phyloP scores from a whole-genome alignment of 2,329 filamentous ascomycete species.

The Aspergillus brunneoviolaceus region DNA sequence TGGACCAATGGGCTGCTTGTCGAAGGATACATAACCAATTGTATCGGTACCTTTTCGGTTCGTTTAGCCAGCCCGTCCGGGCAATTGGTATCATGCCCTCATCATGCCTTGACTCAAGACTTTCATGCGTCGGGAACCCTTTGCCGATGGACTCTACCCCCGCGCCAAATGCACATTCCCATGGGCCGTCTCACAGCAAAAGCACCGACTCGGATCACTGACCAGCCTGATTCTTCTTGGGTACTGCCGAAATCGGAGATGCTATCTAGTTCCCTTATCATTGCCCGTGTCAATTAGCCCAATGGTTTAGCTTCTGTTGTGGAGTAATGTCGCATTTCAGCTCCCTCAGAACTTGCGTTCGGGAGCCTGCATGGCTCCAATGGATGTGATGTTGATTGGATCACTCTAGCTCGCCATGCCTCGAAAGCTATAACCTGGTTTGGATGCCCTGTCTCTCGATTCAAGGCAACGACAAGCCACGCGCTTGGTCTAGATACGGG shows the following conservation, averaged over 20 bases:
- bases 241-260: neutral
- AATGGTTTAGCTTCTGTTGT: neutral
- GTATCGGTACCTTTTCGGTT: neutral
- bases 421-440: neutral
- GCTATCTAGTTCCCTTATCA: too few species aligned
- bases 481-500: neutral
- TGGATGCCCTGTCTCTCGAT: neutral
- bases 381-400: neutral
- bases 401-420: neutral
- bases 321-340: neutral
- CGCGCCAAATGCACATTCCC: neutral
- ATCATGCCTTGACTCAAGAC: too few species aligned
- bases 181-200: too few species aligned
- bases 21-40: neutral
- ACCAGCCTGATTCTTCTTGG: too few species aligned
- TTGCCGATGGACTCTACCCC: neutral
- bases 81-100: neutral
- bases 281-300: too few species aligned
- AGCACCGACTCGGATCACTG: too few species aligned
- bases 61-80: neutral
- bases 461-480: neutral
- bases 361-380: neutral
- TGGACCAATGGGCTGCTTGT: neutral
- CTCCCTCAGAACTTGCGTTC: neutral
- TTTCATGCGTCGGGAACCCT: neutral